A percentile compares a stretch with the other conserved stretches of the same genome.
phyloP scores from a whole-genome alignment of 495 filamentous ascomycete genomes.

The Jackrogersella minutella region DNA sequence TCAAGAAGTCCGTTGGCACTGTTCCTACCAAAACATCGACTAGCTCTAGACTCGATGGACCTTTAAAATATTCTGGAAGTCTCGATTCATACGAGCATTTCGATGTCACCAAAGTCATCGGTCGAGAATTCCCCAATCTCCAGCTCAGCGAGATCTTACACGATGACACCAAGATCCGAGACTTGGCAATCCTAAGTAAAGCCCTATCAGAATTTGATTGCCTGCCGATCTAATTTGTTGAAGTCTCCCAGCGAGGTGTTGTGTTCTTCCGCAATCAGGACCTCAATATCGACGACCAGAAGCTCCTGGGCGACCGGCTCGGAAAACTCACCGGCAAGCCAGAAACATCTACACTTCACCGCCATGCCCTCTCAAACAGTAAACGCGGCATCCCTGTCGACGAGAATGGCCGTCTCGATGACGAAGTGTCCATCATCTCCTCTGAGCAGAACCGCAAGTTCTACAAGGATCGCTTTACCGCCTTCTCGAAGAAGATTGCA shows the following conservation, averaged over 20 bases:
- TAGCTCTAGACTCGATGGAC: slow-evolving; percentile 80
- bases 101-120: slow-evolving; percentile 73
- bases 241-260: slow-evolving; percentile 77
- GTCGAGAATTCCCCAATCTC: slow-evolving; percentile 68
- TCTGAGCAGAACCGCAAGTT: slow-evolving; percentile 69
- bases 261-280: slow-evolving; percentile 78
- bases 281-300: slow-evolving; percentile 68
- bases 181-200: slow-evolving; percentile 72
- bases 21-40: slow-evolving; percentile 74
- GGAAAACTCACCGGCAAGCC: slow-evolving; percentile 72
- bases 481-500: slow-evolving; percentile 54
- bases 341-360: slow-evolving; percentile 66
- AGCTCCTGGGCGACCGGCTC: slow-evolving; percentile 69
- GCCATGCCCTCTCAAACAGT: slow-evolving; percentile 65
- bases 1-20: slow-evolving; percentile 51
- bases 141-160: slow-evolving; percentile 71
- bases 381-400: slow-evolving; percentile 58
- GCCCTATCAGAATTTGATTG: neutral
- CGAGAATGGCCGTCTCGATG: slow-evolving; percentile 64
- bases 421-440: slow-evolving; percentile 76
- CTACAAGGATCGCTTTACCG: slow-evolving; percentile 64
- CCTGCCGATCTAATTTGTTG: slow-evolving; percentile 32
- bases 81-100: slow-evolving; percentile 68
- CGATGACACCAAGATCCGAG: slow-evolving; percentile 70
- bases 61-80: slow-evolving; percentile 75